Evolutionary conservation across 495 filamentous ascomycete genomes (phyloP), one percentile per base, ranked within the genome.

Genomic region (Penicillium daleae): DNA sequence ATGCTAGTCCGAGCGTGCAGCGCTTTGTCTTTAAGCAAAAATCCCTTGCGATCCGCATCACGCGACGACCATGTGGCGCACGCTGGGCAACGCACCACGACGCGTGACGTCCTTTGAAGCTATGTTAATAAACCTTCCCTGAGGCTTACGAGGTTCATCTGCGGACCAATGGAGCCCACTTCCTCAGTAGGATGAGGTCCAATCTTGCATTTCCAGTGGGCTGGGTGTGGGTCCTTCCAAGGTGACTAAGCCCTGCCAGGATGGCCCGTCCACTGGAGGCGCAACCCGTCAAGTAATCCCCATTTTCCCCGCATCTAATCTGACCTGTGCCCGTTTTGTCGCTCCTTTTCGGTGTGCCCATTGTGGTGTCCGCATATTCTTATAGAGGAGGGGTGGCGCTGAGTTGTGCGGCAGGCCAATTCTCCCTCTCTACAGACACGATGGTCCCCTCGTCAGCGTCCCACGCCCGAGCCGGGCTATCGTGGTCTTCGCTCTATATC

Each of bases 301-400:
- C 56, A 57, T 27, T 66, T 70, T 70, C 63, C 68, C 68, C 68
- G 68, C 68, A 68, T 67, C 60, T 15, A 52, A 31, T 35, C 24
- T 9, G 31, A 17, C 10, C 42, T 37, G 24, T 26, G 33, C 31
- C 40, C 52, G 13, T 39, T 39, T 49, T 17, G 40, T 61, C 35
- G 26, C 32, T 35, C 60, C 58, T 49, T n/a, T 60, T 37, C 44
- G 26, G 24, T 32, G 39, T 56, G 50, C 37, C n/a, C 32, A 37
- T 59, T 39, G 59, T 57, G 44, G 35, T 55, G 22, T 32, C 60
- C 40, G 29, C 17, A 46, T 59, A 70, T 68, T 61, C 49, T 64
- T 68, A 70, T 69, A 63, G 60, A 66, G 13, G 57, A 52, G 65
- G 53, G 65, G 49, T 51, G 29, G 33, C 57, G 56, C 59, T 61